A percentile compares a stretch with the other conserved stretches of the same genome.
phyloP scores from a whole-genome alignment of 2,329 filamentous ascomycete species.

The Trichothecium roseum region DNA sequence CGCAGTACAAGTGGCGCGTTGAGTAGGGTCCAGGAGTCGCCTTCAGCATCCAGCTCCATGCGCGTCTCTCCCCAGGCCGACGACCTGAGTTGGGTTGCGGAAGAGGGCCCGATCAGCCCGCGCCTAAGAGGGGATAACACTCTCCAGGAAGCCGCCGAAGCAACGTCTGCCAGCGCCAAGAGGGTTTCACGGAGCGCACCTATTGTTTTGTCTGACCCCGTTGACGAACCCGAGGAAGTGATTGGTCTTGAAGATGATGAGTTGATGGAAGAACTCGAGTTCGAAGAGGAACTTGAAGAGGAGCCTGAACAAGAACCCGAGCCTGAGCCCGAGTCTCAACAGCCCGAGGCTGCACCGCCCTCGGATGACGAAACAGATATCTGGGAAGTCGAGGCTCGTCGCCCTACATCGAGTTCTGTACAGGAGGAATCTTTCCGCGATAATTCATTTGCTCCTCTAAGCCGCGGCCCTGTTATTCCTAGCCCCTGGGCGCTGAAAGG shows the following conservation, averaged over 20 bases:
- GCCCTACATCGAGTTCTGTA: slow-evolving; percentile 21
- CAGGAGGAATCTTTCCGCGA: slow-evolving; percentile 19
- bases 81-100: slow-evolving; percentile 32
- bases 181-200: neutral
- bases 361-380: slow-evolving; percentile 38
- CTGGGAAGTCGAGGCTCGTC: slow-evolving; percentile 47
- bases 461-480: slow-evolving; percentile 17
- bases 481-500: slow-evolving; percentile 27
- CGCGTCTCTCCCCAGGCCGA: slow-evolving; percentile 20
- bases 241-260: slow-evolving; percentile 1
- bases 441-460: slow-evolving; percentile 10
- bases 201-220: slow-evolving; percentile 4
- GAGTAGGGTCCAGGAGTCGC: too few species aligned
- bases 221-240: slow-evolving; percentile 7
- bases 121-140: slow-evolving; percentile 23
- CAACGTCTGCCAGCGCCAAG: slow-evolving; percentile 3
- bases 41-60: slow-evolving; percentile 21
- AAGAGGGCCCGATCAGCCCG: slow-evolving; percentile 25
- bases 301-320: slow-evolving; percentile 8
- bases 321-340: neutral
- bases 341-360: neutral
- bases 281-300: slow-evolving; percentile 10
- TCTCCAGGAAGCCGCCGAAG: slow-evolving; percentile 15
- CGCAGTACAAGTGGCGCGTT: slow-evolving; percentile 9
- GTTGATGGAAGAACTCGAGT: slow-evolving; percentile 7